Base-by-base conservation (phyloP, 2,329 filamentous ascomycete genomes). In the Sarocladium brachiariae region DNA sequence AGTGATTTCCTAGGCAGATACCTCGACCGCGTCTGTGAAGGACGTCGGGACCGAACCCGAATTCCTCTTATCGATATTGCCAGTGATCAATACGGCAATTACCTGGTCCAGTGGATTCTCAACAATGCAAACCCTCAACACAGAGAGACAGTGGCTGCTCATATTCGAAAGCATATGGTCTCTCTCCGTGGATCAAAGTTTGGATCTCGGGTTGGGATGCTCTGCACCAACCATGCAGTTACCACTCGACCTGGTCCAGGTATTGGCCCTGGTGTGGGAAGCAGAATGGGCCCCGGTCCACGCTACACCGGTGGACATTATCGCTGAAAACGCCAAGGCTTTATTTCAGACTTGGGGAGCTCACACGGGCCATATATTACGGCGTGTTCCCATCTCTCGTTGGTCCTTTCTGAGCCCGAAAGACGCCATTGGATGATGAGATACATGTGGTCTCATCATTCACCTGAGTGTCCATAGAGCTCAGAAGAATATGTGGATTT, bases 101-200 rank as follows among this genome's bases (percentile, higher is more conserved):
- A 99, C 63, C 79, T 99, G 56, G 88, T 99, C 56, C 93, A 99
- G 69, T 96, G 95, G 81, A 93, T 99, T 63, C 76, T 99, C 63
- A 91, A 89, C 59, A 88, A 96, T 65, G 86, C 89, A 54, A 83
- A 84, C 52, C 76, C 86, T 50, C 89, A 95, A 65, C 93, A 97
- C 65, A 88, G 90, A 52, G 95, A 99, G 65, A 75, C 95, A 57
- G 93, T 99, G 57, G 90, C 91, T 45, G 84, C 84, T 51, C 93
- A 99, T 64, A 95, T 99, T 61, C 87, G 89, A 60, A 97, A 97
- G 79, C 93, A 99, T 69, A 99, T 99, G 93, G 93, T 99, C 8
- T 99, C 93, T 51, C 86, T 99, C 46, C 88, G 93, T 54, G 93
- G 93, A 52, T 97, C 93, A 63, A 99, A 99, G 69, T 99, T 97